Evolutionary conservation across 129 eudicot species (phyloP).

Genomic region (Logfia minima): DNA sequence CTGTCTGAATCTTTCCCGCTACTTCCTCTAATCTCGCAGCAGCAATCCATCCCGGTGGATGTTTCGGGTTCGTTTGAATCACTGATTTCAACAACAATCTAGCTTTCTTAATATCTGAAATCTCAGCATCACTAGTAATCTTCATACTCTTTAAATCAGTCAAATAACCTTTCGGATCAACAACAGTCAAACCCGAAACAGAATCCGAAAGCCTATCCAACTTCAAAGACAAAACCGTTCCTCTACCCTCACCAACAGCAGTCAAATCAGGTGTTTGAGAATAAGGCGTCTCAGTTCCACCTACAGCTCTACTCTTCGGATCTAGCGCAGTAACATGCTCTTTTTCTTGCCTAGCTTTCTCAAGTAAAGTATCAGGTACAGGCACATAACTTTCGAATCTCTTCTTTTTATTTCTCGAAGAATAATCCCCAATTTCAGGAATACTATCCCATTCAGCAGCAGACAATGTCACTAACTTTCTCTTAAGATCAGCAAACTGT

Average conservation of each 20-base stretch:
- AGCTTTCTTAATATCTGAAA: slow-evolving; percentile 85
- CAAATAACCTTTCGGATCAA: slow-evolving; percentile 91
- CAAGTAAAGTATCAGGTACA: slow-evolving; percentile 81
- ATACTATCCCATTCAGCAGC: slow-evolving; percentile 85
- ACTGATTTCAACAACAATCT: slow-evolving; percentile 76
- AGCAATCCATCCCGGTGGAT: slow-evolving; percentile 95
- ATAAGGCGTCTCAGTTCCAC: slow-evolving; percentile 93
- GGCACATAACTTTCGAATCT: slow-evolving; percentile 91
- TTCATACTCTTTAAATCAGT: slow-evolving; percentile 94
- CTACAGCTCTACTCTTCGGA: slow-evolving; percentile 83
- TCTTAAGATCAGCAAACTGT: slow-evolving; percentile 86
- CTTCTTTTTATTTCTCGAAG: slow-evolving; percentile 83
- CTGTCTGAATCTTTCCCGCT: slow-evolving; percentile 75
- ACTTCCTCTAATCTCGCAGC: slow-evolving; percentile 92
- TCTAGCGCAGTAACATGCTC: slow-evolving; percentile 88
- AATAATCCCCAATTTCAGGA: slow-evolving; percentile 93
- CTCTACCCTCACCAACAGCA: slow-evolving; percentile 97
- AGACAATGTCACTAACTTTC: slow-evolving; percentile 64
- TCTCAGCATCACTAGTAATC: slow-evolving; percentile 95
- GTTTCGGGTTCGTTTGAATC: slow-evolving; percentile 86
- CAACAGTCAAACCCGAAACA: slow-evolving; percentile 77
- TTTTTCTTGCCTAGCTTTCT: slow-evolving; percentile 91
- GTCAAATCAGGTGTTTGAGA: slow-evolving; percentile 91
- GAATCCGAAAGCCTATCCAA: slow-evolving; percentile 85
- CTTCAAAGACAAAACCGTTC: slow-evolving; percentile 81